Evolutionary conservation across 2,329 filamentous ascomycete species (phyloP).

Genomic region (Alternaria burnsii): DNA sequence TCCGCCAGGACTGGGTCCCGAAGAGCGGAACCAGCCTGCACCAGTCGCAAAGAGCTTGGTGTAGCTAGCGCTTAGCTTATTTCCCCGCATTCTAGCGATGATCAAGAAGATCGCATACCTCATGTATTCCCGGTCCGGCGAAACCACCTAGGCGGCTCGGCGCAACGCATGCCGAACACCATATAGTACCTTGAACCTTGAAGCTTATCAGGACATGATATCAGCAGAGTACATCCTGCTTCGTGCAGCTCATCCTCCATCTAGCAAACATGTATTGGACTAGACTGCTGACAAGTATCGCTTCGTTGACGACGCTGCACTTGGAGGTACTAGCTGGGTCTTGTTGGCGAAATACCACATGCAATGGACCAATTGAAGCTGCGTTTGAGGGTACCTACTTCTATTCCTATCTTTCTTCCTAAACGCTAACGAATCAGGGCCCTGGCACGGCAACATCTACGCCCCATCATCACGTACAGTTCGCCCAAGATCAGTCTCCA

Average conservation of each 20-base stretch:
- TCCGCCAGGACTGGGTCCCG: too few species aligned
- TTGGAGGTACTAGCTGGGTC: slow-evolving; percentile 6
- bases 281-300: not conserved
- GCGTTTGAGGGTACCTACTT: slow-evolving; percentile 54
- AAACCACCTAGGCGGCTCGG: slow-evolving; percentile 4
- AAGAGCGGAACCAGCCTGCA: not conserved
- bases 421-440: slow-evolving; percentile 43
- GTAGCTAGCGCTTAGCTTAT: slow-evolving; percentile 4
- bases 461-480: slow-evolving; percentile 63
- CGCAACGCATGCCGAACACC: slow-evolving; percentile 9
- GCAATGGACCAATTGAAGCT: slow-evolving; percentile 58
- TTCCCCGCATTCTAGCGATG: slow-evolving; percentile 10
- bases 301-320: not conserved
- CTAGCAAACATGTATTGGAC: not conserved
- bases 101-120: not conserved
- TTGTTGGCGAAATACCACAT: slow-evolving; percentile 66
- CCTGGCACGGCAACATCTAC: slow-evolving; percentile 67
- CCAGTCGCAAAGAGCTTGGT: not conserved
- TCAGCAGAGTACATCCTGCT: not conserved
- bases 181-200: not conserved
- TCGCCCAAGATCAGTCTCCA: slow-evolving; percentile 56
- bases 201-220: not conserved
- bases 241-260: not conserved
- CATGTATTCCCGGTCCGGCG: slow-evolving; percentile 10
- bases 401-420: not conserved